Evolutionary conservation across 495 filamentous ascomycete species (phyloP), one percentile per base, ranked within the genome.

Genomic region (Melanomma pulvis-pyrius): DNA sequence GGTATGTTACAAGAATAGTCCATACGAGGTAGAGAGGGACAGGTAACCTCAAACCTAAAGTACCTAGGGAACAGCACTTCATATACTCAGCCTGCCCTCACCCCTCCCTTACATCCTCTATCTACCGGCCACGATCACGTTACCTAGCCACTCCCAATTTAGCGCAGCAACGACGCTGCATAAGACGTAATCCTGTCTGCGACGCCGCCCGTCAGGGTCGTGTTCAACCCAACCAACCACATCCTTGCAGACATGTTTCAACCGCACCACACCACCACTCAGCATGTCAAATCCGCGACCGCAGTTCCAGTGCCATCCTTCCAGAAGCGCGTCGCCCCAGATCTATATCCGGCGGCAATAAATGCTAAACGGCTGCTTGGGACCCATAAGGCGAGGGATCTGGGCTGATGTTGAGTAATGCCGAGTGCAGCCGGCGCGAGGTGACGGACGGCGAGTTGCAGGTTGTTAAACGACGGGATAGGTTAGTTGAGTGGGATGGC

Each of bases 131-230:
- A 25, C 21, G 4, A 50, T 50, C 25, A 28, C 22, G 25, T 25
- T 50, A 28, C 48, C 9, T 50, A 6, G 3, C 25, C 9, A 17
- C 25, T 46, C 55, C 36, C 6, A 41, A 24, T 58, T 58, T 58
- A 58, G 21, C 32, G 8, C 29, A 30, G 5, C n/a, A 7, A 56
- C 36, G 29, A 19, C 30, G 19, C 28, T n/a, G 59, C 59, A 48
- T 51, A 61, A 61, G 17, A 30, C 32, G 29, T 34, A 44, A 61
- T 61, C 59, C 34, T 13, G 53, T 32, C 60, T 63, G 60, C 39
- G 24, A 63, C 60, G 53, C 60, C 32, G 9, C 29, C 11, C 29
- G 28, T 44, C 48, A 46, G 44, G 44, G 47, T 52, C 28, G 6
- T n/a, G 22, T 24, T 24, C 59, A 3, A 13, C 46, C 17, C 47